Conservation (phyloP, 768 basidiomycete species). For the Clitopilus hobsonii region DNA sequence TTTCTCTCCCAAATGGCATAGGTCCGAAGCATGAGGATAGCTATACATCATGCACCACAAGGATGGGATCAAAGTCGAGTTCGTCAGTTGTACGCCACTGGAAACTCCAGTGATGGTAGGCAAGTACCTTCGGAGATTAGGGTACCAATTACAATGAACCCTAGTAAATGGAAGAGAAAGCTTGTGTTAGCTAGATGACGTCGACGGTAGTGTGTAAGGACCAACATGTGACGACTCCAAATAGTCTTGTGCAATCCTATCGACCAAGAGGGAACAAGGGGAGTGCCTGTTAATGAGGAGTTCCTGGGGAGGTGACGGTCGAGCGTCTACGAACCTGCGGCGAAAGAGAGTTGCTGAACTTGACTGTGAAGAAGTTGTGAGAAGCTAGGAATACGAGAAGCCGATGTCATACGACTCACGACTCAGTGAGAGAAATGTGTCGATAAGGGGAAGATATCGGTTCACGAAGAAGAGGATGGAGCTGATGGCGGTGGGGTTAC, state of each 20-base stretch:
- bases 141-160: conserved; percentile 30
- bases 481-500: conserved; percentile 14
- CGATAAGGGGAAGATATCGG: conserved; percentile 26
- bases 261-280: no score
- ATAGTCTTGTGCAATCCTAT: neutral
- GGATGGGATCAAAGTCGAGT: no score
- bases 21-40: conserved; percentile 36
- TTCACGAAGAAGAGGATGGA: conserved; percentile 22
- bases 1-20: conserved; percentile 41
- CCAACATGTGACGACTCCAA: conserved; percentile 24
- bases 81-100: no score
- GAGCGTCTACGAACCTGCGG: neutral
- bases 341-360: neutral
- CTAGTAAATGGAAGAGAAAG: conserved; percentile 3
- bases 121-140: conserved; percentile 29
- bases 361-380: neutral
- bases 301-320: neutral
- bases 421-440: conserved; percentile 18
- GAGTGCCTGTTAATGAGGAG: neutral
- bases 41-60: conserved; percentile 11
- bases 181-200: neutral
- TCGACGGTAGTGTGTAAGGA: neutral
- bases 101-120: neutral
- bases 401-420: conserved; percentile 1
- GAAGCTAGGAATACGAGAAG: neutral